These are phyloP conservation scores for Cladosporium sp. DNA, from an alignment of 2,329 filamentous ascomycete species.

Conservation along the genomic window DNA sequence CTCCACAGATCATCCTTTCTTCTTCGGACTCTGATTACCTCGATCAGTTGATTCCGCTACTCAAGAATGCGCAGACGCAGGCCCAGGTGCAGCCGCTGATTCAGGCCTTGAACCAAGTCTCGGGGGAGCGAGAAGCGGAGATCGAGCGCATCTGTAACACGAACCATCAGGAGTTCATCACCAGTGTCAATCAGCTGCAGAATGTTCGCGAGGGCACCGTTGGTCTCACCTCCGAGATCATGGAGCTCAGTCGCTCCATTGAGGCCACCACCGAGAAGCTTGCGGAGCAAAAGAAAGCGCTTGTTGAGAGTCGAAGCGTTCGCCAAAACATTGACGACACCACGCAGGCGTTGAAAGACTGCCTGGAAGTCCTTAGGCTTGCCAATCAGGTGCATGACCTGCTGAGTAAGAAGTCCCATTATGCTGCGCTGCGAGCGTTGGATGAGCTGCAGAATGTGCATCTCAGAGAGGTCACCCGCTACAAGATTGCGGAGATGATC, in stretches of 20 bases:
- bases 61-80: slow-evolving; percentile 79
- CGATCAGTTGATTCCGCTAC: slow-evolving; percentile 88
- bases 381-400: slow-evolving; percentile 94
- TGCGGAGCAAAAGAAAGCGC: slow-evolving; percentile 85
- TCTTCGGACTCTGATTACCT: slow-evolving; percentile 90
- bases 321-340: slow-evolving; percentile 95
- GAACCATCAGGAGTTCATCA: slow-evolving; percentile 94
- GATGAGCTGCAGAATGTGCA: slow-evolving; percentile 97
- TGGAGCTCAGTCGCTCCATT: slow-evolving; percentile 89
- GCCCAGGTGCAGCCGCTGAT: slow-evolving; percentile 63
- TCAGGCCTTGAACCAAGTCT: slow-evolving; percentile 74
- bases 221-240: slow-evolving; percentile 79
- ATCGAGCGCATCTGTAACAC: slow-evolving; percentile 93
- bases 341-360: slow-evolving; percentile 80
- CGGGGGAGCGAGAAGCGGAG: slow-evolving; percentile 78
- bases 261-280: slow-evolving; percentile 91
- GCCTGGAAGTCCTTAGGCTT: slow-evolving; percentile 82
- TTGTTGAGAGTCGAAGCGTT: slow-evolving; percentile 87
- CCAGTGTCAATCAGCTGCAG: slow-evolving; percentile 90
- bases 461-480: slow-evolving; percentile 87
- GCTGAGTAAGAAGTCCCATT: slow-evolving; percentile 88
- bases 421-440: slow-evolving; percentile 85
- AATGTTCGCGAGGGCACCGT: slow-evolving; percentile 87
- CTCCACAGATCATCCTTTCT: slow-evolving; percentile 76
- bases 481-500: slow-evolving; percentile 91